Base-by-base conservation (phyloP, 495 filamentous ascomycete genomes). In the Trichoderma erinaceum region DNA sequence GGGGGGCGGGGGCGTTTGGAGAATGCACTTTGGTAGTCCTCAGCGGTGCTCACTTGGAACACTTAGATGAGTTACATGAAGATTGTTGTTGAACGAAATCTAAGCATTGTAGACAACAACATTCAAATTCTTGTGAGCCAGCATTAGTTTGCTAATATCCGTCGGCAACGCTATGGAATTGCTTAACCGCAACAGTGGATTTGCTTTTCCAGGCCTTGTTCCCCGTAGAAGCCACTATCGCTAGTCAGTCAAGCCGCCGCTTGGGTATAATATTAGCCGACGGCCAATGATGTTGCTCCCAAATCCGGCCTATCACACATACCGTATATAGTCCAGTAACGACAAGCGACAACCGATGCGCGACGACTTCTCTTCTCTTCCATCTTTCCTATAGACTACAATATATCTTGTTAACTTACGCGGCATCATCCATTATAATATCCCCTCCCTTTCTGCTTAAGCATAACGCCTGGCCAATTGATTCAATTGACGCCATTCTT, bases 261-360 rank as follows among this genome's bases (percentile, higher is more conserved):
- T 38, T 29, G 56, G 56, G 23, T 61, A 32, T 32, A 61, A 61
- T 61, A 61, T 61, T 61, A 61, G 27, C 56, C 56, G 56, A 61
- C 56, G 56, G 56, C 56, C 56, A 27, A 61, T 56, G 50, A 56
- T 21, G 21, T 56, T n/a, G 16, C n/a, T 16, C 50, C 50, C 8
- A 25, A 56, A 21, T 56, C 35, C 35, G 35, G 35, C 35, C 5
- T 38, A 38, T 29, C 29, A 29, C 29, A 4, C 29, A 29, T 29
- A 16, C 18, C 3, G 13, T 46, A 46, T 46, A 46, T 46, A 46
- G 50, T 56, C 50, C n/a, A 25, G 50, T 23, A 16, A 56, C 50
- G 50, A 56, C 50, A 56, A 25, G 16, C 50, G 50, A 56, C 50
- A 25, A 11, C 3, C 50, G 50, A 25, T 1, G 21, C 21, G 50